A percentile compares a stretch with the other conserved stretches of the same genome.
phyloP scores from a whole-genome alignment of 2,329 filamentous ascomycete genomes.

The Diaporthe longicolla region DNA sequence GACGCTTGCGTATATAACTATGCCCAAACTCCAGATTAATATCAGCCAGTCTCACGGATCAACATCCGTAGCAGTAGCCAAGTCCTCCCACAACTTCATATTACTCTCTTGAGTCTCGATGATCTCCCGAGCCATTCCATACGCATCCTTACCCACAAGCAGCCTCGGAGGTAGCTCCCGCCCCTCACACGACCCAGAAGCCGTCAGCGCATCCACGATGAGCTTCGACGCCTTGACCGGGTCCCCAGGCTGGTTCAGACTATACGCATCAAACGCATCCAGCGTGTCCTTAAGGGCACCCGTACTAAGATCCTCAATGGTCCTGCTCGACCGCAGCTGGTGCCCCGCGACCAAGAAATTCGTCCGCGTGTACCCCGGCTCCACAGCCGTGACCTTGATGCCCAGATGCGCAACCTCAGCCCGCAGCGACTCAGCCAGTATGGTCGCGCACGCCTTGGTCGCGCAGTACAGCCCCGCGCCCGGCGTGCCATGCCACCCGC shows the following conservation, averaged over 20 bases:
- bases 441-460: conserved; percentile 22
- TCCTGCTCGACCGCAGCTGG: not conserved
- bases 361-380: conserved; percentile 18
- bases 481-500: not conserved
- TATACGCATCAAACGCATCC: not conserved
- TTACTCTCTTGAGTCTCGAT: not conserved
- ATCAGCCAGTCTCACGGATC: not conserved
- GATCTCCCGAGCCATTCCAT: not conserved
- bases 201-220: conserved; percentile 7
- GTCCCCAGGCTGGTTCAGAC: conserved; percentile 24
- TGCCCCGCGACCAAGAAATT: conserved; percentile 7
- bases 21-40: not conserved
- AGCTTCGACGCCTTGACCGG: not conserved
- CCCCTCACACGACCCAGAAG: conserved; percentile 10
- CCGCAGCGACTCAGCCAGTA: conserved; percentile 21
- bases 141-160: conserved; percentile 13
- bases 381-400: conserved; percentile 13
- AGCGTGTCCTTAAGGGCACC: not conserved
- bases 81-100: conserved; percentile 23
- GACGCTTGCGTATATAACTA: not conserved
- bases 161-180: conserved; percentile 10
- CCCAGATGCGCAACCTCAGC: conserved; percentile 20
- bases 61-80: conserved; percentile 17
- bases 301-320: not conserved
- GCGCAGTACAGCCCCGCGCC: conserved; percentile 18